Base-by-base conservation (phyloP, 2,329 filamentous ascomycete species). In the Aspergillus alliaceus region DNA sequence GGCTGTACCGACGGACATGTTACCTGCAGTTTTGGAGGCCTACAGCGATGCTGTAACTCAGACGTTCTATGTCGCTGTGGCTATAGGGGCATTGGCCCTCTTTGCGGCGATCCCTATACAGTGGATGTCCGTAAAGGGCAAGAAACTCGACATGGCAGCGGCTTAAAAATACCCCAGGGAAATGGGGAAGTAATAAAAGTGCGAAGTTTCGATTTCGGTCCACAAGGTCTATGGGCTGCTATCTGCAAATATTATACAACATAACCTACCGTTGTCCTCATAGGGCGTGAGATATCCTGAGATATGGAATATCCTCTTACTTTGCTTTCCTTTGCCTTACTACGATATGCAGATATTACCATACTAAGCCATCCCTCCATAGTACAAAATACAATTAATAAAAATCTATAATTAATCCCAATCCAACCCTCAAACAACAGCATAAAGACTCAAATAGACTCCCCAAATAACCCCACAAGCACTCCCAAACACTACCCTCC, bases 391-490 rank as follows among this genome's bases (percentile, higher is more conserved):
- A 5, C 9, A 44, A 44, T 44, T 11, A n/a, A n/a, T n/a, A n/a
- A n/a, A 8, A 18, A n/a, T 44, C 40, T 44, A 44, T 27, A 29
- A 29, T 11, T 27, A 9, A 44, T 25, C 24, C 24, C 15, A n/a
- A 25, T 27, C 15, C 2, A 18, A 24, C 29, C 44, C 31, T 48
- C 12, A 75, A 61, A 67, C 64, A 24, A 75, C 78, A 35, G 81
- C 82, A 61, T 85, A 74, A 66, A 92, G 75, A 69, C 88, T 91
- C 75, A 93, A 78, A 71, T 90, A 93, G 40, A 92, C 80, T 0
- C 87, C 87, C 90, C 90, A 93, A 14, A 79, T 82, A 24, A 93
- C 80, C 5, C 90, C 90, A 18, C 88, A 89, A 51, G 88, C 72
- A 63, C 86, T 85, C n/a, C 86, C 89, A 59, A 92, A 83, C 32